Conservation (phyloP, 306 rosid genomes). For the Echinosophora koreensis region DNA sequence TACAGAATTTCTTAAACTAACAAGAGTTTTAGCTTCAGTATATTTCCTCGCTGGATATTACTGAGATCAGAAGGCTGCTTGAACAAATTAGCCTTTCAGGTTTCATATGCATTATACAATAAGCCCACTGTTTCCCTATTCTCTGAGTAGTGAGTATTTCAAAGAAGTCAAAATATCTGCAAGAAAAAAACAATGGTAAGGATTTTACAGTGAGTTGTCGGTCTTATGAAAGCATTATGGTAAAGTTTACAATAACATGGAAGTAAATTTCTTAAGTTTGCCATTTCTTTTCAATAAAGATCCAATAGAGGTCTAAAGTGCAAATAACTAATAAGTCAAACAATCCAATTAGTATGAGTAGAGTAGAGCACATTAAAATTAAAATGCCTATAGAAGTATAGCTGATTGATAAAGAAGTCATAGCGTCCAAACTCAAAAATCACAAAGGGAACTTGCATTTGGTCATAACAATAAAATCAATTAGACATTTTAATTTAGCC, state of each 20-base stretch:
- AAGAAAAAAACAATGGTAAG: neutral
- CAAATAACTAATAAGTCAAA: neutral
- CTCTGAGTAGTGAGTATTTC: neutral
- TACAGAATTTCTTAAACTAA: conserved; percentile 9
- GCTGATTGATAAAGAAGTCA: conserved; percentile 1
- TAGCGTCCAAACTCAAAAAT: neutral
- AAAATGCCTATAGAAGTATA: neutral
- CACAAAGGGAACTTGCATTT: conserved; percentile 17
- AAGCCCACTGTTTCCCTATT: conserved; percentile 11
- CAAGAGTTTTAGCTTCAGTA: neutral
- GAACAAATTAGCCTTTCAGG: conserved; percentile 32
- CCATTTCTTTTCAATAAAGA: conserved; percentile 2
- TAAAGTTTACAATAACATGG: conserved; percentile 13
- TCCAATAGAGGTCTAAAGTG: neutral
- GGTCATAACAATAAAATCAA: neutral
- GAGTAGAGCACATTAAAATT: neutral
- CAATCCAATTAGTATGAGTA: neutral
- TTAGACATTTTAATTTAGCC: neutral
- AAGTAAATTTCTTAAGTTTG: neutral
- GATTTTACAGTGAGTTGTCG: neutral
- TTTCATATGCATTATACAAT: conserved; percentile 4
- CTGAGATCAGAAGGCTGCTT: neutral
- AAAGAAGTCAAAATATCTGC: conserved; percentile 36
- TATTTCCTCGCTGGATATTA: conserved; percentile 26
- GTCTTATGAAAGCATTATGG: neutral